Percentiles rank a stretch among this genome's conserved stretches.
phyloP scores from a whole-genome alignment of 1,284 basidiomycete genomes.

The Neolentinus lepideus region DNA sequence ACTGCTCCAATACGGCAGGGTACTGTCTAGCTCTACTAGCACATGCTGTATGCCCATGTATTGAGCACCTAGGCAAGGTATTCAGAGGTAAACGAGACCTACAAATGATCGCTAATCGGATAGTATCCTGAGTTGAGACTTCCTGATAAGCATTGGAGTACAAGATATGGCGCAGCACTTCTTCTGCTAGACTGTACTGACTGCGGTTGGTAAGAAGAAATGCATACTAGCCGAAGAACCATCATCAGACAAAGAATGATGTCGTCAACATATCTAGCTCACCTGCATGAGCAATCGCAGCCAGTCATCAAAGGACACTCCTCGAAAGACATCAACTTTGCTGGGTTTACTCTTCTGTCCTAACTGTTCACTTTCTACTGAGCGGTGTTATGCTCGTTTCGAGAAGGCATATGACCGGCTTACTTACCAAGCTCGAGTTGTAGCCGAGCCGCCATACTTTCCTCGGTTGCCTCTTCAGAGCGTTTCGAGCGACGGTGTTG shows the following conservation, averaged over 20 bases:
- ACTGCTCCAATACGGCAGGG: constrained; percentile 58
- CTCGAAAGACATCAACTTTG: constrained; percentile 56
- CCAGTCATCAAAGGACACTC: constrained; percentile 85
- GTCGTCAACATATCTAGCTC: constrained; percentile 10
- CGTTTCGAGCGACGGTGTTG: constrained; percentile 33
- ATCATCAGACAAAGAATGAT: not conserved
- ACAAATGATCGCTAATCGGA: constrained; percentile 72
- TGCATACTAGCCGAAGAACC: constrained; percentile 58
- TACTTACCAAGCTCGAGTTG: constrained; percentile 64
- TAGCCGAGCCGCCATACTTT: constrained; percentile 67
- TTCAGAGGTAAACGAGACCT: constrained; percentile 17
- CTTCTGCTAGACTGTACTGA: constrained; percentile 65
- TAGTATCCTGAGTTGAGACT: constrained; percentile 56
- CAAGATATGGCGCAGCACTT: constrained; percentile 75
- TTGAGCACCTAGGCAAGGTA: not conserved
- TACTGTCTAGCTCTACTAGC: constrained; percentile 53
- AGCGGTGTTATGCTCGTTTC: not conserved
- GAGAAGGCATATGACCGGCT: not conserved
- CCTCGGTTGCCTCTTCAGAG: constrained; percentile 57
- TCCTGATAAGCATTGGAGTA: constrained; percentile 73
- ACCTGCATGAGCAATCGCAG: constrained; percentile 81
- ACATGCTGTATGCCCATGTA: constrained; percentile 45
- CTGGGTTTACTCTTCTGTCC: constrained; percentile 24
- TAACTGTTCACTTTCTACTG: constrained; percentile 22
- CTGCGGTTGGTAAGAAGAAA: constrained; percentile 69